These are phyloP conservation scores for Pyracantha coccinea DNA, from an alignment of 331 rosid genomes.

Conservation along the genomic window DNA sequence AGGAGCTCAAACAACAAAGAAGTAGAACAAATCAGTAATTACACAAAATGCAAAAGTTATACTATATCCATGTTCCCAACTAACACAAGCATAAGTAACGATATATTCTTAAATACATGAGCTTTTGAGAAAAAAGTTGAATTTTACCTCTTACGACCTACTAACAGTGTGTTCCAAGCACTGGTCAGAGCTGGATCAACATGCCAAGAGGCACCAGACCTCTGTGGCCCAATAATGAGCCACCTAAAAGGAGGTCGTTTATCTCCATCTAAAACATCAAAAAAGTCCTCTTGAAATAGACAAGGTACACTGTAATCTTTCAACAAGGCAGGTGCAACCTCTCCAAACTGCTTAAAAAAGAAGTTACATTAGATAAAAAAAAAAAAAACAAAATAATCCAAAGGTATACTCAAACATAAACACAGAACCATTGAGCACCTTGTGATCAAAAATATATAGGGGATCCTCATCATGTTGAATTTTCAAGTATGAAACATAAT, in stretches of 20 bases:
- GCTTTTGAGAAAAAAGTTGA: neutral
- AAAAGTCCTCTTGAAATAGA: constrained; percentile 84
- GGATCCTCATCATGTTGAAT: constrained; percentile 97
- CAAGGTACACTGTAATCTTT: constrained; percentile 81
- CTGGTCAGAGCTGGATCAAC: constrained; percentile 99
- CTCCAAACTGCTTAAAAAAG: constrained; percentile 66
- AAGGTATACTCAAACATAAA: neutral
- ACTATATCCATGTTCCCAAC: neutral
- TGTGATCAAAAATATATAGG: constrained; percentile 88
- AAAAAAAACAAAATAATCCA: neutral
- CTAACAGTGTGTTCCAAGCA: constrained; percentile 97
- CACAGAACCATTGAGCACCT: constrained; percentile 36
- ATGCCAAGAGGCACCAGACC: constrained; percentile 99
- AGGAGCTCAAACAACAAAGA: neutral
- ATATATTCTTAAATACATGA: constrained; percentile 2
- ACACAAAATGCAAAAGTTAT: neutral
- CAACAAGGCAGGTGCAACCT: constrained; percentile 75
- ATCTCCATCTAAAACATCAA: constrained; percentile 67
- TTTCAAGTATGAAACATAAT: constrained; percentile 68
- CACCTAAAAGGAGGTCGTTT: constrained; percentile 94
- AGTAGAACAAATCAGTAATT: neutral
- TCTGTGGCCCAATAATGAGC: constrained; percentile 94
- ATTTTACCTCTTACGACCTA: constrained; percentile 83
- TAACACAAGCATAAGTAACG: neutral
- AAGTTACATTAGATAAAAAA: neutral